Evolutionary conservation across 2,329 filamentous ascomycete species (phyloP), one percentile per base, ranked within the genome.

Genomic region (Aspergillus persii): DNA sequence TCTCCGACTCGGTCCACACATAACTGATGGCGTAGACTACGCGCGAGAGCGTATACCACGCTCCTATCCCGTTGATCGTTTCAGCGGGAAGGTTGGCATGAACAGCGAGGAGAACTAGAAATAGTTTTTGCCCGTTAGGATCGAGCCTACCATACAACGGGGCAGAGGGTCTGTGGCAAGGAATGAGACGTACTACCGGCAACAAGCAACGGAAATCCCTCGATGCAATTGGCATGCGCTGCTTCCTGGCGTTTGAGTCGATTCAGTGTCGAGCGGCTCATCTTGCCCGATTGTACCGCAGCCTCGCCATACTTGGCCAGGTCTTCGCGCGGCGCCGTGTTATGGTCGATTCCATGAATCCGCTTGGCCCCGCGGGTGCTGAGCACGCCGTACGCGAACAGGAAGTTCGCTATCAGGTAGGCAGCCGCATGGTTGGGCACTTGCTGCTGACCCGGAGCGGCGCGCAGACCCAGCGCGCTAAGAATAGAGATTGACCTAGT

Each of bases 351-450:
- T 11, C 73, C 67, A 55, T 69, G 64, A 52, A 52, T 56, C 1
- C 66, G 49, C 58, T 78, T 79, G 31, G 66, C 61, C 4, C 61
- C 61, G 4, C 77, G 76, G 0, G 73, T 70, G 54, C 74, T 76
- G 63, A 76, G 69, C 15, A 73, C 44, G 33, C 56, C 64, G 64
- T 78, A 76, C 44, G 76, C 73, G 59, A 74, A 70, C 53, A 75
- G 47, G 68, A 76, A 80, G 65, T 79, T 75, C 59, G 66, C 73
- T 55, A 76, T 63, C 2, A 79, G 63, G 55, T 77, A 74, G 59
- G 63, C 63, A 1, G 74, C 66, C 1, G 66, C 71, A 29, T 69
- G 59, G 54, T 72, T 74, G 26, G 66, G 60, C 9, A 56, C 12
- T 41, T 41, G 18, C 18, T 36, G 54, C 9, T 59, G 56, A 53